Base-by-base conservation (phyloP, 257 asterid genomes). In the Solanum medicagineum region DNA sequence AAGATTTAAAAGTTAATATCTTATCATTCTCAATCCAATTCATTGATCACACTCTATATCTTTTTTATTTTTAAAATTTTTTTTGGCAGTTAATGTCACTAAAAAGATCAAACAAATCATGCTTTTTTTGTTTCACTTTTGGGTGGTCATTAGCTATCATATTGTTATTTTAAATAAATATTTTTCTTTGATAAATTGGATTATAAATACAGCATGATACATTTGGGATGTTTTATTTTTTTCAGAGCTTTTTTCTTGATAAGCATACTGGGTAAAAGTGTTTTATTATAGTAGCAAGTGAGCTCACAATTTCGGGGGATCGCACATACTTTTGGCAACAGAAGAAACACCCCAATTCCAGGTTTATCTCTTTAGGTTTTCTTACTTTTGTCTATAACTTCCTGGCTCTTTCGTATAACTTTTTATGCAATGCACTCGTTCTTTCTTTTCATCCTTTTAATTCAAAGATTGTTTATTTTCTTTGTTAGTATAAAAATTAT, bases 181-280 rank as follows among this genome's bases (percentile, higher is more conserved):
- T 26, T 22, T n/a, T 62, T 26, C 22, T 60, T 62, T 62, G 16
- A 29, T 66, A 14, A 29, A 3, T 29, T 45, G 6, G 5, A 29
- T 66, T 29, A 66, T 29, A 66, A 29, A 29, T 29, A 29, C n/a
- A 29, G 29, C 29, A 29, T 2, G 0, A 66, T 66, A 29, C 10
- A 15, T 15, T 29, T 14, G 32, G 22, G 6, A 26, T 15, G 11
- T 26, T 26, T 26, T 26, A 26, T 68, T 7, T 68, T 11, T n/a
- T 32, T 32, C 89, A 88, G 91, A 85, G 88, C 40, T 86, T 89
- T 70, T 36, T 79, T 55, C 85, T 88, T 22, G 42, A 63, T 62
- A 87, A 84, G 53, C 29, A 86, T 20, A 86, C 77, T 16, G 94
- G 94, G 14, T 85, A 87, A 84, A 89, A 88, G n/a, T 87, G 89